Base-by-base conservation (phyloP, 2,329 filamentous ascomycete species). In the Chalara sp. region DNA sequence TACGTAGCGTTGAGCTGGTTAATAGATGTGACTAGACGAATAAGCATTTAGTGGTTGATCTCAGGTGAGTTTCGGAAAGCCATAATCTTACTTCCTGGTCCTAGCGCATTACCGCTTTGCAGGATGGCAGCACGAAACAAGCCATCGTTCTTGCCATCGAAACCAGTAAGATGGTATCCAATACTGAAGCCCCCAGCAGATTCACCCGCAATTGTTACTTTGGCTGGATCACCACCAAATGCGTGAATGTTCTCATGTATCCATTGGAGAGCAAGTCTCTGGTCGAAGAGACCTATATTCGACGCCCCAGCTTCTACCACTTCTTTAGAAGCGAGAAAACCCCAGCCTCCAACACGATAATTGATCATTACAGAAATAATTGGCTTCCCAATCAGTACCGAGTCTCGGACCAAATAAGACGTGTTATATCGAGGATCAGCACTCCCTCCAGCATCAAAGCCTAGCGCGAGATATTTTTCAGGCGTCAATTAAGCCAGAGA, bases 361-460 rank as follows among this genome's bases (percentile, higher is more conserved):
- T 74, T 73, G 40, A 75, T 58, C 5, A 65, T 68, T 7, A 75
- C 69, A 0, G 62, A 70, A 42, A 75, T 70, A 48, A 76, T 68
- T 1, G 70, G 71, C 52, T 71, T 69, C 53, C 65, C 63, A 12
- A 72, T 70, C 10, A 61, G 53, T 5, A 68, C 64, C 0, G 70
- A 68, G 37, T 72, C 68, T n/a, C 68, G 55, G 3, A 82, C 74
- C 44, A 82, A 73, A 51, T 73, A 76, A 12, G 75, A 76, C 46
- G 80, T 67, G 56, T 83, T 82, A 60, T 82, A 83, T 31, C 76
- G 69, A 29, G 70, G 60, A 47, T 76, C 72, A 10, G 60, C 55
- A 6, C 66, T 68, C 32, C 68, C 68, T 5, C 75, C 75, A 58
- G 67, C 61, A 45, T 60, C 65, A 44, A 70, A 72, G n/a, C 45